These are phyloP conservation scores for Hypholoma fasciculare DNA, from an alignment of 768 basidiomycete genomes.

Conservation along the genomic window DNA sequence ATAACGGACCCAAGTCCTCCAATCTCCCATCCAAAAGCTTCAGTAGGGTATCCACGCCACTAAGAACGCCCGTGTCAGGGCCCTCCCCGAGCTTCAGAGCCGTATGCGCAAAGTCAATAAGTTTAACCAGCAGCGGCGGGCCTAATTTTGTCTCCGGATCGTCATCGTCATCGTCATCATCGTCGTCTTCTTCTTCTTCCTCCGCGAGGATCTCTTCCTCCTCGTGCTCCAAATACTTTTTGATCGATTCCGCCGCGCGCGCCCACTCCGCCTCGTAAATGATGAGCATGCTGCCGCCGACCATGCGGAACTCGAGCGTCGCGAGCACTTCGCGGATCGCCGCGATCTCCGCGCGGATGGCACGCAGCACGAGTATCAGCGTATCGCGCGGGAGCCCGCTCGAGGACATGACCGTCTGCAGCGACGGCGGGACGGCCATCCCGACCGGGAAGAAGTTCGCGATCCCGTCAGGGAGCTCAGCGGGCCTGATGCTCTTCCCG, in stretches of 20 bases:
- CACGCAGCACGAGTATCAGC: constrained; percentile 58
- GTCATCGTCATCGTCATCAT: constrained; percentile 21
- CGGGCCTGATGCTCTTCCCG: constrained; percentile 70
- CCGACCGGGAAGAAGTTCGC: constrained; percentile 74
- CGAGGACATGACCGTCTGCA: constrained; percentile 8
- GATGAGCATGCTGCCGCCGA: constrained; percentile 79
- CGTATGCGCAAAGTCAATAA: constrained; percentile 97
- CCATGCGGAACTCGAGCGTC: constrained; percentile 70
- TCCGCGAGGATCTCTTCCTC: constrained; percentile 17
- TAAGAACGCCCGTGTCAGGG: constrained; percentile 75
- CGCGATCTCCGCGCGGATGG: constrained; percentile 51
- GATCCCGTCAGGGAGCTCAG: constrained; percentile 77
- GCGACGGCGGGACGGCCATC: constrained; percentile 3
- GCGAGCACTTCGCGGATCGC: constrained; percentile 39
- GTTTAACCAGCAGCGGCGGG: constrained; percentile 62
- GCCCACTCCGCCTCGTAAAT: constrained; percentile 63
- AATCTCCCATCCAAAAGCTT: constrained; percentile 60
- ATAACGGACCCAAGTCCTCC: constrained; percentile 10
- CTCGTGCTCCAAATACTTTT: constrained; percentile 25
- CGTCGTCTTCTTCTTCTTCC: constrained; percentile 33
- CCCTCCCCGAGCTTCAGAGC: constrained; percentile 66
- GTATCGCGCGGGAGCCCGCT: constrained; percentile 56
- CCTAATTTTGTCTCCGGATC: constrained; percentile 39
- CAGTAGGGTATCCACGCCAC: constrained; percentile 69
- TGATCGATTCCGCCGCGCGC: constrained; percentile 40